Percentiles rank a stretch among this genome's conserved stretches.
Conservation (phyloP, 345 rosid genomes). For the Nasturtium officinale region DNA sequence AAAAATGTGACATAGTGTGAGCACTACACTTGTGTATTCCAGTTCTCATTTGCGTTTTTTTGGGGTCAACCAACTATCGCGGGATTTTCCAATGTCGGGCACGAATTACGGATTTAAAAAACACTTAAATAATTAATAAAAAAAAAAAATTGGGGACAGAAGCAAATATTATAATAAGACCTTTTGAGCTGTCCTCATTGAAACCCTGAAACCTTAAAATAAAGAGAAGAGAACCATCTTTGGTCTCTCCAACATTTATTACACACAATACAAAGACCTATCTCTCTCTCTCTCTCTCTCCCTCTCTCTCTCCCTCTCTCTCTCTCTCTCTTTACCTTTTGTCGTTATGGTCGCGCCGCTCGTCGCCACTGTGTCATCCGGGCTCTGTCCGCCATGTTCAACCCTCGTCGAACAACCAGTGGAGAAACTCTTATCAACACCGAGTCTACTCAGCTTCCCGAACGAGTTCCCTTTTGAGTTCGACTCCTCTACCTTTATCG, state of each 20-base stretch:
- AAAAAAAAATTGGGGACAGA: not conserved
- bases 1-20: not conserved
- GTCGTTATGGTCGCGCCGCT: constrained; percentile 45
- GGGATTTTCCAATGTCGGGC: not conserved
- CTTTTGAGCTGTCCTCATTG: constrained; percentile 47
- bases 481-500: constrained; percentile 43
- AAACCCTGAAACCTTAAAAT: constrained; percentile 66
- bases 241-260: constrained; percentile 46
- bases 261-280: constrained; percentile 1
- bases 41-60: constrained; percentile 17
- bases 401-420: constrained; percentile 33
- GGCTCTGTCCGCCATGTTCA: constrained; percentile 49
- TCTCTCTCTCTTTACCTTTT: not conserved
- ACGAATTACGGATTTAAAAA: constrained; percentile 24
- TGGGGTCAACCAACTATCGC: constrained; percentile 11
- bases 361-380: constrained; percentile 39
- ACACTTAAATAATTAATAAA: not conserved
- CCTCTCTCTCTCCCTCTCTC: not conserved
- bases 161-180: not conserved
- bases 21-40: not conserved
- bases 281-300: not conserved
- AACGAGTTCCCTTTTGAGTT: constrained; percentile 69
- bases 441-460: constrained; percentile 46
- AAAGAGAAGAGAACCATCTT: constrained; percentile 54
- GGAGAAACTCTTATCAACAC: constrained; percentile 18